Evolutionary conservation across 352 stramenopile genomes (phyloP).

Genomic region (Chrysophaeum taylorii): DNA sequence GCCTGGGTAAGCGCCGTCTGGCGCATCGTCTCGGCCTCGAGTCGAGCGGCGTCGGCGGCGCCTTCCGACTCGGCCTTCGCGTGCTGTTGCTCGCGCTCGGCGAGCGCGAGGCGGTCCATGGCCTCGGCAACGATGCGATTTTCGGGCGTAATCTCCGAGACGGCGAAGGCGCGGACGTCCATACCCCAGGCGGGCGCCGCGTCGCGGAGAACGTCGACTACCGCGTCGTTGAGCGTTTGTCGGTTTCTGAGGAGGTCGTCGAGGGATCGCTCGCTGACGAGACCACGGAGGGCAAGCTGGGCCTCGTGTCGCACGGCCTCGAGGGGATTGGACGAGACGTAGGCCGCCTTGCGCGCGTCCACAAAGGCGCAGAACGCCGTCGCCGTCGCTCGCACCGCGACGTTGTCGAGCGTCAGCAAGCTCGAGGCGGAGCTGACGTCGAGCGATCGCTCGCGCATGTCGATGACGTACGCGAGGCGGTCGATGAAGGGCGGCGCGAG

Average conservation of each 20-base stretch:
- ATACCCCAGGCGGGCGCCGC: constrained; percentile 1
- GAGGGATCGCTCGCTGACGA: not conserved
- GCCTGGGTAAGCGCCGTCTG: no score
- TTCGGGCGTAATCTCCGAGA: constrained; percentile 11
- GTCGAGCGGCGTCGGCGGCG: no score
- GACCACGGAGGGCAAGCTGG: not conserved
- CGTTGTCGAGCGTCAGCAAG: constrained; percentile 54
- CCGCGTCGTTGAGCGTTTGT: not conserved
- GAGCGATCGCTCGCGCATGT: constrained; percentile 50
- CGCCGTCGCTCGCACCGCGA: constrained; percentile 51
- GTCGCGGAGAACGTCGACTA: not conserved
- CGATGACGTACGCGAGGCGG: constrained; percentile 53
- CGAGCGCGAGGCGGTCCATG: constrained; percentile 3
- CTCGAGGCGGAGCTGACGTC: constrained; percentile 47
- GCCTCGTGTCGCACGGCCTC: constrained; percentile 53
- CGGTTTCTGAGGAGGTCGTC: not conserved
- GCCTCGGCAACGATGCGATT: not conserved
- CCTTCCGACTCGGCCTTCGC: not conserved
- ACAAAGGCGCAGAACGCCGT: constrained; percentile 53
- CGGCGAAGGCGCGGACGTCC: not conserved
- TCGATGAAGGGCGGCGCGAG: constrained; percentile 52
- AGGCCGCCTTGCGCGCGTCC: constrained; percentile 51
- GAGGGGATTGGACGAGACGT: constrained; percentile 53
- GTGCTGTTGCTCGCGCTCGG: not conserved
- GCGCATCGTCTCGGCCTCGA: no score